A percentile compares a stretch with the other conserved stretches of the same genome.
phyloP scores from a whole-genome alignment of 2,329 filamentous ascomycete species.

The Magnaporthiopsis poae region DNA sequence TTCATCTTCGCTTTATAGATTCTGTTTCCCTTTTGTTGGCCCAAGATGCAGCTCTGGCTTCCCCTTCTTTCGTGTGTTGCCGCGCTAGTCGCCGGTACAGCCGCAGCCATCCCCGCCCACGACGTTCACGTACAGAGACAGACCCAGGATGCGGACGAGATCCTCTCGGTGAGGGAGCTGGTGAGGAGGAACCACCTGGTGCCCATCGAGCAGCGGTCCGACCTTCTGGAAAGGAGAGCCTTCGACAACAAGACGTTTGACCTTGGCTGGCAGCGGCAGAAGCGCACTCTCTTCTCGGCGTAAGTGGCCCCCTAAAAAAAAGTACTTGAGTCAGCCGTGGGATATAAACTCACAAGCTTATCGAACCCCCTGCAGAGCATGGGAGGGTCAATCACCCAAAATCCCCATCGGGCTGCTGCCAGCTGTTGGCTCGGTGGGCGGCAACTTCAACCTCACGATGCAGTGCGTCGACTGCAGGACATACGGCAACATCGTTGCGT shows the following conservation, averaged over 20 bases:
- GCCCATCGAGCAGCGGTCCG: slow-evolving; percentile 6
- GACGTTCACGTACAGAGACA: slow-evolving; percentile 1
- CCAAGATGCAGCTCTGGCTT: slow-evolving; percentile 3
- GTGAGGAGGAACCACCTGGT: not conserved
- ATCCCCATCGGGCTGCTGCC: slow-evolving; percentile 9
- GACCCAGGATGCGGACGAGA: not conserved
- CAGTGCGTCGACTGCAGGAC: slow-evolving; percentile 13
- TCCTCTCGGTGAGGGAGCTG: slow-evolving; percentile 5
- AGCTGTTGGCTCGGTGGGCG: not conserved
- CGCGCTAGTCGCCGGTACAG: slow-evolving; percentile 4
- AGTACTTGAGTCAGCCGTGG: too few relatives aligned
- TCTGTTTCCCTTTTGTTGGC: too few relatives aligned
- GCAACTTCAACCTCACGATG: slow-evolving; percentile 9
- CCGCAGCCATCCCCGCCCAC: slow-evolving; percentile 1
- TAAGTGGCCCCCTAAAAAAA: not conserved
- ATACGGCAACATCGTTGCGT: slow-evolving; percentile 12
- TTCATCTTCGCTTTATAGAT: too few relatives aligned
- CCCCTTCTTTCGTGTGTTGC: not conserved
- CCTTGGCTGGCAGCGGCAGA: slow-evolving; percentile 5
- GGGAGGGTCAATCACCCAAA: not conserved
- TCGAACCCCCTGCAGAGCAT: not conserved
- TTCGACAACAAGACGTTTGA: slow-evolving; percentile 5
- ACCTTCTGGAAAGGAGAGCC: slow-evolving; percentile 4
- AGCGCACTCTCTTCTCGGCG: slow-evolving; percentile 8
- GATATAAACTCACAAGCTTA: not conserved